Evolutionary conservation across 768 basidiomycete species (phyloP).

Genomic region (Pulveroboletus ravenelii): DNA sequence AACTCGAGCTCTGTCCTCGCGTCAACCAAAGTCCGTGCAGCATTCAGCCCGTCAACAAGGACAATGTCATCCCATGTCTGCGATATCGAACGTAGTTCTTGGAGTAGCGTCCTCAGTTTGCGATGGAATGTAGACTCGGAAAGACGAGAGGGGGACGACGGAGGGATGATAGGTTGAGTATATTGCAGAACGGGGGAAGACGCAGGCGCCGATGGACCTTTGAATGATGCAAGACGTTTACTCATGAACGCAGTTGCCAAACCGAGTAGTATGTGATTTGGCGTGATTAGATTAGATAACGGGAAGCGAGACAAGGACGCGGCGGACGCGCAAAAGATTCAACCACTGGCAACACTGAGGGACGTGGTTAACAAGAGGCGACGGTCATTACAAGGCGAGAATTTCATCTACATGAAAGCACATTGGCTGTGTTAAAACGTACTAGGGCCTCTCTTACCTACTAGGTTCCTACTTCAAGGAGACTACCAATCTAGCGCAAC

Average conservation of each 20-base stretch:
- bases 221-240: constrained; percentile 69
- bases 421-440: background rate
- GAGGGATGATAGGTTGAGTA: constrained; percentile 32
- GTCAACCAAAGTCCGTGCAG: constrained; percentile 68
- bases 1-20: constrained; percentile 83
- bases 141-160: constrained; percentile 38
- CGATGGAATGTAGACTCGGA: constrained; percentile 79
- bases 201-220: constrained; percentile 72
- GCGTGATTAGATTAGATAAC: constrained; percentile 23
- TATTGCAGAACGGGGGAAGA: constrained; percentile 55
- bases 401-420: background rate
- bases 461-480: background rate
- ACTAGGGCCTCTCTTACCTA: background rate
- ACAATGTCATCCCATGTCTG: constrained; percentile 84
- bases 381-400: background rate
- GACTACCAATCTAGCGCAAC: background rate
- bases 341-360: no score
- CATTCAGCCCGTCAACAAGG: constrained; percentile 71
- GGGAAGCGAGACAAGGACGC: background rate
- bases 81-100: constrained; percentile 58
- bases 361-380: background rate
- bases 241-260: constrained; percentile 32
- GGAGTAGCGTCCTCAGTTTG: constrained; percentile 61
- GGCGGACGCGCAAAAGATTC: no score
- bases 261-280: background rate